Evolutionary conservation across 2,329 filamentous ascomycete genomes (phyloP), one percentile per base, ranked within the genome.

Genomic region (Daldinia sp.): DNA sequence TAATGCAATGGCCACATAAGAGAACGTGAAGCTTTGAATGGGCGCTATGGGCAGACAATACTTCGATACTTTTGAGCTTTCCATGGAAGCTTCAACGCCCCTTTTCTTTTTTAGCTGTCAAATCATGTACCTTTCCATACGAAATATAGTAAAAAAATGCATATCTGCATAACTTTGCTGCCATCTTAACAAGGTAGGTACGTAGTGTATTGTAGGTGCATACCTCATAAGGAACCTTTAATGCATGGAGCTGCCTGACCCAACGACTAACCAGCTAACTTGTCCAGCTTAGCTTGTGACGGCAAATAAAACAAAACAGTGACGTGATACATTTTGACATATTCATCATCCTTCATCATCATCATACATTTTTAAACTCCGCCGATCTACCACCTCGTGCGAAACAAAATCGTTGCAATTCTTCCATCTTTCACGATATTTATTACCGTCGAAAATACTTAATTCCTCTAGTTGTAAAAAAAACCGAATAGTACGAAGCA

Each of bases 301-400:
- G 62, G 68, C 68, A 66, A 71, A 71, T 62, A 61, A 66, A 68
- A 70, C 43, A 63, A 60, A 67, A 57, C 37, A 69, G 72, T 74
- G 73, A 74, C 72, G 72, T 75, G 73, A 74, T 75, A 62, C 68
- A 74, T 69, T 60, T 65, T 29, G 34, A 57, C 30, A 59, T 37
- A 63, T 29, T 43, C 56, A 63, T 71, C 67, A 61, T 63, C 57
- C 45, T 48, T 60, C 63, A 45, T 34, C 30, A 58, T 70, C 59
- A 60, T 58, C 58, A 60, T 57, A 64, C 57, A 58, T 63, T 58
- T 55, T 35, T 30, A 49, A 63, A 57, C 61, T 66, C 66, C 37
- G 54, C 30, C 15, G 1, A 34, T 19, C 10, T n/a, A 5, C 48
- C 29, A 45, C 55, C 19, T 56, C 15, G 23, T 30, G 9, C 49